Evolutionary conservation across 768 basidiomycete species (phyloP), one percentile per base, ranked within the genome.

Genomic region (Lentinula edodes): DNA sequence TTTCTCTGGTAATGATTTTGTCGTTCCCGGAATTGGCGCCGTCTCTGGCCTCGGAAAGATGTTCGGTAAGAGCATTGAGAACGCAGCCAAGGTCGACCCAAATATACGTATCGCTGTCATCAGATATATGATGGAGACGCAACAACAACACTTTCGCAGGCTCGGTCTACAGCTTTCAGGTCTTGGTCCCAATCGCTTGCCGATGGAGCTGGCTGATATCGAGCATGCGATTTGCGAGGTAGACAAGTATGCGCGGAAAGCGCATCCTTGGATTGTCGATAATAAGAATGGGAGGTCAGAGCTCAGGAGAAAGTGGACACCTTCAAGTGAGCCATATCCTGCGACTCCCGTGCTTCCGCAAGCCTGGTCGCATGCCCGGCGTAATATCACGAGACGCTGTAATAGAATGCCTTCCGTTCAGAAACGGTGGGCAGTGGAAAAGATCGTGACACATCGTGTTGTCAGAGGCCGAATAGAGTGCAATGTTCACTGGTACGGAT

Each of bases 191-290:
- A 62, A 78, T 3, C 65, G 68, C 15, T 74, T 82, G 12, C 81
- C 82, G 6, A 83, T 88, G 78, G 78, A 80, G 65, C 73, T 90
- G 53, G 83, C 85, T 41, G 91, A 93, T 69, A 75, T 92, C 58
- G 91, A 93, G 74, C 91, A 93, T 69, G 78, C 85, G 1, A 73
- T 92, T 15, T 93, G 91, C 73, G 91, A 93, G 69, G 78, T 88
- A 50, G 88, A 91, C 73, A 90, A 91, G 68, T 92, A 91, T 67
- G 77, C 84, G 45, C 86, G 90, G 51, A 74, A 74, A n/a, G 75
- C 72, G 18, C 81, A 84, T 69, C 82, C 84, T 3, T 43, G 71
- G 10, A 67, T 85, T 60, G 77, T 74, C 61, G 80, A 77, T 35
- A 73, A 67, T 48, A 65, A 69, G 20, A 60, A 58, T 23, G 38